Evolutionary conservation across 176 grass and related monocot genomes (phyloP).

Genomic region (Oryza coarctata): DNA sequence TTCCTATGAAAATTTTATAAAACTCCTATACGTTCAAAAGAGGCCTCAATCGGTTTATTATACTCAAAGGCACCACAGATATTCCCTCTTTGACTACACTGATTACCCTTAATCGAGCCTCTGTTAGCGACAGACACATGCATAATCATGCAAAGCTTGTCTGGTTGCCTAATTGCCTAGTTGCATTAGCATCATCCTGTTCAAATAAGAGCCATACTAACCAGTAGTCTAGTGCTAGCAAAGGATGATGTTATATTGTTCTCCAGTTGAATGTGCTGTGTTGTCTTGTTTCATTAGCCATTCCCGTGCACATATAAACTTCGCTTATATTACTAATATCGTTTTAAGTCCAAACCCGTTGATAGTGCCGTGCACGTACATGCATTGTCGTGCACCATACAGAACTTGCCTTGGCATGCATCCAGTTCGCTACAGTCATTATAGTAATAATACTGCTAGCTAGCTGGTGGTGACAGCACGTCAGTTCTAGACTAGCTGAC

Average conservation of each 20-base stretch:
- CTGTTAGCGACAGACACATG: no score
- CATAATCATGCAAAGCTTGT: no score
- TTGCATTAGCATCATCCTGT: no score
- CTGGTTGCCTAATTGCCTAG: no score
- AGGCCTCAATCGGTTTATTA: no score
- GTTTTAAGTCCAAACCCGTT: background rate
- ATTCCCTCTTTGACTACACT: no score
- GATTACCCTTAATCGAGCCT: no score
- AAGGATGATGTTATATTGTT: background rate
- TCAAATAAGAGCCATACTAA: no score
- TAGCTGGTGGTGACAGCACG: background rate
- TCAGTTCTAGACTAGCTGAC: background rate
- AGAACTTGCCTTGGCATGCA: background rate
- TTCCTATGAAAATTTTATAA: no score
- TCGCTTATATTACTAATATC: background rate
- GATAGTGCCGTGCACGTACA: background rate
- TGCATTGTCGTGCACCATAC: background rate
- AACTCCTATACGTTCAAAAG: no score
- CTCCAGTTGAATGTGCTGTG: background rate
- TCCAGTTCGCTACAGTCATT: background rate
- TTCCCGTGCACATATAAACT: background rate
- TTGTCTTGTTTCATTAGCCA: background rate
- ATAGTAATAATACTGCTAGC: background rate
- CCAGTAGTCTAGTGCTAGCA: background rate
- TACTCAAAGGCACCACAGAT: no score